Conservation (phyloP, 768 basidiomycete genomes). For the Cystobasidiopsis lactophilus region DNA sequence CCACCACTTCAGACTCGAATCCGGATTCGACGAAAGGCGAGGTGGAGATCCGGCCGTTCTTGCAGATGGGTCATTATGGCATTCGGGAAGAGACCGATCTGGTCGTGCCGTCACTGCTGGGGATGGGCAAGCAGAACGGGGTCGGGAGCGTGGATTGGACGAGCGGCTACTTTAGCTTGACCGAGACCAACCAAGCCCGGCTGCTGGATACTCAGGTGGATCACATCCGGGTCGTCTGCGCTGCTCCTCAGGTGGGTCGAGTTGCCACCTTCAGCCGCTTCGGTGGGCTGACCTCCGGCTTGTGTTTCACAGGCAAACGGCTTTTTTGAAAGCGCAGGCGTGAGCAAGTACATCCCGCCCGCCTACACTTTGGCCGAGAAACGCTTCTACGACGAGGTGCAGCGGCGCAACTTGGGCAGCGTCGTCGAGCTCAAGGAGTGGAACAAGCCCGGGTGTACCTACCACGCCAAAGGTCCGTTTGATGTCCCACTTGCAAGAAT, state of each 20-base stretch:
- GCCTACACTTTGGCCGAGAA: slow-evolving; percentile 77
- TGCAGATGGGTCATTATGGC: slow-evolving; percentile 17
- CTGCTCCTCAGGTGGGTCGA: slow-evolving; percentile 52
- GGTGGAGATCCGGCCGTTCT: slow-evolving; percentile 13
- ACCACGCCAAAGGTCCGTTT: slow-evolving; percentile 78
- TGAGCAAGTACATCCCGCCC: slow-evolving; percentile 85
- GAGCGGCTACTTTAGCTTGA: slow-evolving; percentile 84
- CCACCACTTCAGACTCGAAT: neutral
- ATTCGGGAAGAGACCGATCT: slow-evolving; percentile 16
- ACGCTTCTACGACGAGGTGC: slow-evolving; percentile 35
- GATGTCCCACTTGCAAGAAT: neutral
- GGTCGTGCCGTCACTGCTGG: slow-evolving; percentile 22
- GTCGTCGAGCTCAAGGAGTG: slow-evolving; percentile 65
- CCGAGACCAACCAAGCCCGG: slow-evolving; percentile 50
- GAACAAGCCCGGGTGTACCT: slow-evolving; percentile 78
- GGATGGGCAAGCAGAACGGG: slow-evolving; percentile 13
- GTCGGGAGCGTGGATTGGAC: slow-evolving; percentile 45
- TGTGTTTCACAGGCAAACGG: slow-evolving; percentile 89
- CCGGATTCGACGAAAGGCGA: slow-evolving; percentile 21
- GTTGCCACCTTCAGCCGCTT: too few relatives aligned
- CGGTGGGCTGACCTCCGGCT: too few relatives aligned
- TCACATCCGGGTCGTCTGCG: slow-evolving; percentile 49
- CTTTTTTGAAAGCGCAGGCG: slow-evolving; percentile 67
- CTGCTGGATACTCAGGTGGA: slow-evolving; percentile 33
- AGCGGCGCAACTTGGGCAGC: slow-evolving; percentile 14